Conservation (phyloP, 2,329 filamentous ascomycete species). For the Metarhizium guizhouense region DNA sequence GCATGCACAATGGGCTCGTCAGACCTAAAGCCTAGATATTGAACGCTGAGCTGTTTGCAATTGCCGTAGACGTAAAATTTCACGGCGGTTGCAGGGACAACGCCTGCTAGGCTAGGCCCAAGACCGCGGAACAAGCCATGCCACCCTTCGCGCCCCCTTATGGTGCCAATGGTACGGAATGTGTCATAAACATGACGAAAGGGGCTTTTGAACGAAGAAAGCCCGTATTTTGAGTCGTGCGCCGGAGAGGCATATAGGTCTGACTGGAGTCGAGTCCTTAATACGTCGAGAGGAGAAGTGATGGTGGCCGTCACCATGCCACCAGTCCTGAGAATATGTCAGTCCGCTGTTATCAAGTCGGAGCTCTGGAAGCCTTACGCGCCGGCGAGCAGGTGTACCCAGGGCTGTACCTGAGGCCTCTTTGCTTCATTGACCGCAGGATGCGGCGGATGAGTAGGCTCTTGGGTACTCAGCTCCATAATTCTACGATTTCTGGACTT, state of each 20-base stretch:
- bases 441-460: too few relatives aligned
- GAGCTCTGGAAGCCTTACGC: conserved; percentile 44
- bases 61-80: conserved; percentile 68
- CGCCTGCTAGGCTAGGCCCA: conserved; percentile 59
- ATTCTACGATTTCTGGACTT: too few relatives aligned
- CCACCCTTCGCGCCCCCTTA: conserved; percentile 63
- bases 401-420: conserved; percentile 37
- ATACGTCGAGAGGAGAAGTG: conserved; percentile 76
- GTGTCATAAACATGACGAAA: conserved; percentile 62
- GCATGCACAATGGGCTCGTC: too few relatives aligned
- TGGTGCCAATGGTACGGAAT: conserved; percentile 66
- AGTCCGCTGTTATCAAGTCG: not conserved
- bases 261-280: conserved; percentile 79
- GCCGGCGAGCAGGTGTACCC: conserved; percentile 78
- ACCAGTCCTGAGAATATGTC: conserved; percentile 47
- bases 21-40: too few relatives aligned
- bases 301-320: conserved; percentile 78
- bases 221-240: not conserved
- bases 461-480: too few relatives aligned
- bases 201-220: too few relatives aligned
- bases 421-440: not conserved
- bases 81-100: conserved; percentile 60
- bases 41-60: conserved; percentile 53
- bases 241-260: conserved; percentile 56
- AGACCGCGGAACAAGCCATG: conserved; percentile 62